Conservation (phyloP, 148 eudicot genomes). For the Agrostemma githago region DNA sequence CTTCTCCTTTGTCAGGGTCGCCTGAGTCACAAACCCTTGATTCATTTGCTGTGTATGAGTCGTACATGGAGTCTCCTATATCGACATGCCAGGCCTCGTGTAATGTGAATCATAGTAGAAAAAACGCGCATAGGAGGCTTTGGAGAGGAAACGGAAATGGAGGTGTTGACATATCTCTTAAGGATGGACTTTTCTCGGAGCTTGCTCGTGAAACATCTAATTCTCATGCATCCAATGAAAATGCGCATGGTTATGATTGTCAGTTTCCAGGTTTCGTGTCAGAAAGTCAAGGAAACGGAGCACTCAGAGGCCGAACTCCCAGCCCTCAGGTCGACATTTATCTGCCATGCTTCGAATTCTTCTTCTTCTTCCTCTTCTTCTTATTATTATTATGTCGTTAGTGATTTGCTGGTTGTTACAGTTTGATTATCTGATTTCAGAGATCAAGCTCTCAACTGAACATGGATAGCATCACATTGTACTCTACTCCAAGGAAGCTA, state of each 20-base stretch:
- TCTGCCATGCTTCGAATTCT: neutral
- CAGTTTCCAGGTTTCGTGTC: constrained; percentile 64
- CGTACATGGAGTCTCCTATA: constrained; percentile 54
- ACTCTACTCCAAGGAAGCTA: constrained; percentile 75
- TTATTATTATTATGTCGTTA: too few relatives aligned
- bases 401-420: neutral
- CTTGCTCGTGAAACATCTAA: constrained; percentile 30
- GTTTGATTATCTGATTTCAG: constrained; percentile 34
- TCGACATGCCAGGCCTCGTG: constrained; percentile 44
- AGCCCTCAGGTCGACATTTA: constrained; percentile 68
- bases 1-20: constrained; percentile 54
- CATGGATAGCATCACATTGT: constrained; percentile 50
- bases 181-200: constrained; percentile 74
- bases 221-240: constrained; percentile 30
- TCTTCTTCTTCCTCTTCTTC: too few relatives aligned
- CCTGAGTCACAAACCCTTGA: constrained; percentile 76
- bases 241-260: constrained; percentile 25
- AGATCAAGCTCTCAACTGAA: constrained; percentile 47
- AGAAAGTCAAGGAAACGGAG: constrained; percentile 28
- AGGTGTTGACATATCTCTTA: constrained; percentile 61
- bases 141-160: constrained; percentile 81
- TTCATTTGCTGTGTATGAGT: constrained; percentile 50
- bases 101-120: constrained; percentile 28
- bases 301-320: constrained; percentile 53
- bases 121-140: constrained; percentile 54